These are phyloP conservation scores for Heracleum sosnowskyi DNA, from an alignment of 129 eudicot genomes.

Conservation along the genomic window DNA sequence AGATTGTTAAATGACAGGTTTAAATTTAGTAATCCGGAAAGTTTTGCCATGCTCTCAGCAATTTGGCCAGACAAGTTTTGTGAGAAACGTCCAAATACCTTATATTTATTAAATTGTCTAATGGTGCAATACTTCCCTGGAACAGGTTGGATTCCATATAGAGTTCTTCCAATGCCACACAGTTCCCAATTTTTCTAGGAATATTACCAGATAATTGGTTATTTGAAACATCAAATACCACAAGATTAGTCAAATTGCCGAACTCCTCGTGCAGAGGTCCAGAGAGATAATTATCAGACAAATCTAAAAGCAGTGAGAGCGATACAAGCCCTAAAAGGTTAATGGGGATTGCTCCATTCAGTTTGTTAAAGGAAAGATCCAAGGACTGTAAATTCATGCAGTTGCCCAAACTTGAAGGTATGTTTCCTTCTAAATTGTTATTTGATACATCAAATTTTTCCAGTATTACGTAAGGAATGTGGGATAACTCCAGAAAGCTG, in stretches of 20 bases:
- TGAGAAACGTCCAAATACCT: conserved; percentile 16
- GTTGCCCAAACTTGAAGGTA: conserved; percentile 15
- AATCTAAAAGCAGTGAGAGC: not conserved
- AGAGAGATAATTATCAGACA: conserved; percentile 11
- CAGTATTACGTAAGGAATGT: conserved; percentile 13
- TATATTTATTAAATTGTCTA: not conserved
- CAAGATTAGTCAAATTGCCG: not conserved
- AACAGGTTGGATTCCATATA: conserved; percentile 11
- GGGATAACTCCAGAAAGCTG: conserved; percentile 18
- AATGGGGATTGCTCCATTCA: not conserved
- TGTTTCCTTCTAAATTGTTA: conserved; percentile 14
- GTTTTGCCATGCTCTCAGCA: not conserved
- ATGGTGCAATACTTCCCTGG: conserved; percentile 12
- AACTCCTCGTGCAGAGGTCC: conserved; percentile 12
- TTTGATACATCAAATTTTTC: not conserved
- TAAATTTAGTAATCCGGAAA: not conserved
- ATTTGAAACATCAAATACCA: not conserved
- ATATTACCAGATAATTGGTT: conserved; percentile 21
- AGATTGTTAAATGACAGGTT: conserved; percentile 16
- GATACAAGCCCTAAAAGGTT: not conserved
- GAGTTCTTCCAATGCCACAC: conserved; percentile 6
- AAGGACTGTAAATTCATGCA: not conserved
- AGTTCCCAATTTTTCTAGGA: conserved; percentile 8
- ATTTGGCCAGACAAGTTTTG: conserved; percentile 17
- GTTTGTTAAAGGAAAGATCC: not conserved